phyloP scores from a whole-genome alignment of 1,284 basidiomycete genomes.

The Apiotrichum veenhuisii region DNA sequence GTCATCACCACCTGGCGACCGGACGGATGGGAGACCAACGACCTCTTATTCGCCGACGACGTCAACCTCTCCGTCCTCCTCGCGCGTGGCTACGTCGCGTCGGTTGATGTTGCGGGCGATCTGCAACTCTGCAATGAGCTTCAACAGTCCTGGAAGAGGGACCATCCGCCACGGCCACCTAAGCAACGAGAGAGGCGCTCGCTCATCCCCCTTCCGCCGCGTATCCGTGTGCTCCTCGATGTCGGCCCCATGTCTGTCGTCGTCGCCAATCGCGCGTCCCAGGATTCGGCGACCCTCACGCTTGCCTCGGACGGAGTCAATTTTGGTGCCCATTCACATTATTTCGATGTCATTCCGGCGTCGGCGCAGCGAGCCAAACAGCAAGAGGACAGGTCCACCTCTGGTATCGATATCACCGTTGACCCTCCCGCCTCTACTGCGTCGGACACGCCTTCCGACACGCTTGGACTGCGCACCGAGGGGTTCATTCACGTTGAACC shows the following conservation, averaged over 20 bases:
- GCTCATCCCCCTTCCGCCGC: conserved; percentile 16
- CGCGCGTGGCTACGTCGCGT: conserved; percentile 26
- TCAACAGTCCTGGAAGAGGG: conserved; percentile 20
- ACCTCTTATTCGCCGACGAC: conserved; percentile 39
- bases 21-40: conserved; percentile 32
- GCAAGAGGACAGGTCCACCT: no score
- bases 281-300: conserved; percentile 32
- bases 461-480: conserved; percentile 8
- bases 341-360: not conserved
- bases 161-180: conserved; percentile 2
- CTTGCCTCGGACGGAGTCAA: conserved; percentile 33
- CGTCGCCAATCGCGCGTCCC: conserved; percentile 30
- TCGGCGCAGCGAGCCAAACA: not conserved
- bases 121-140: conserved; percentile 37
- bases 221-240: conserved; percentile 34
- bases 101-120: conserved; percentile 37
- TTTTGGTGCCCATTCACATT: conserved; percentile 8
- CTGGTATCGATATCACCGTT: not conserved
- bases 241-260: conserved; percentile 31
- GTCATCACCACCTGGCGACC: conserved; percentile 43
- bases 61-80: conserved; percentile 39
- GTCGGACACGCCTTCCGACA: not conserved
- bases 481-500: conserved; percentile 30
- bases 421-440: not conserved
- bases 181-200: not conserved